Base-by-base conservation (phyloP, 768 basidiomycete genomes). In the Jaapia argillacea region DNA sequence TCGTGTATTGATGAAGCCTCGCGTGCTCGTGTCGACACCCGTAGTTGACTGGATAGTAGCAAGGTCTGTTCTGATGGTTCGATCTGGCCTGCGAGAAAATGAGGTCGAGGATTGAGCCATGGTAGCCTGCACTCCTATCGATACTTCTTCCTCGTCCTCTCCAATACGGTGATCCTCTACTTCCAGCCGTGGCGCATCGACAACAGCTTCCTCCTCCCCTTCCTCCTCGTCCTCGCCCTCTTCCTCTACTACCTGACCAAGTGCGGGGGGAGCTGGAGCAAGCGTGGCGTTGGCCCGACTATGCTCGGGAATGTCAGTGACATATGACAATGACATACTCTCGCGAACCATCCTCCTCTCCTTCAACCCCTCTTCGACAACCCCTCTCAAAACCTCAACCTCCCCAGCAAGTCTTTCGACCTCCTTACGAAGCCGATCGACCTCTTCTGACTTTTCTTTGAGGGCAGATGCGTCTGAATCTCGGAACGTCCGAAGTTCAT, bases 361-460 rank as follows among this genome's bases (percentile, higher is more conserved):
- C 47, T 80, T 75, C 42, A 96, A 67, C 3, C 89, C 89, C 45
- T 87, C 83, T 58, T 93, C 86, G 1, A 97, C 87, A 0, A 92
- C 83, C 1, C 79, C 83, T 7, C 85, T 68, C n/a, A 96, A 68
- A 2, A 88, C 82, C 47, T 85, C 84, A 2, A 97, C 86, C 61
- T 98, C 91, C 3, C 80, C 79, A 0, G 76, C 81, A 4, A 96
- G 73, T 35, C 81, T 62, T 52, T 92, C 86, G 5, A 97, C 84
- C 53, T 93, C 86, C 7, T 72, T 67, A 27, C 73, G 71, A 7
- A 96, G 71, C 10, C 68, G 67, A 36, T 75, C 70, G 5, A 93
- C 77, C 48, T 90, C 88, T 3, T 67, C 61, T 20, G 73, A 60
- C 57, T 85, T 85, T 44, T 76, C 73, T 27, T 70, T 60, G 40